Evolutionary conservation across 164 flowering plant genomes (phyloP), one percentile per base, ranked within the genome.

Genomic region (Houttuynia cordata): DNA sequence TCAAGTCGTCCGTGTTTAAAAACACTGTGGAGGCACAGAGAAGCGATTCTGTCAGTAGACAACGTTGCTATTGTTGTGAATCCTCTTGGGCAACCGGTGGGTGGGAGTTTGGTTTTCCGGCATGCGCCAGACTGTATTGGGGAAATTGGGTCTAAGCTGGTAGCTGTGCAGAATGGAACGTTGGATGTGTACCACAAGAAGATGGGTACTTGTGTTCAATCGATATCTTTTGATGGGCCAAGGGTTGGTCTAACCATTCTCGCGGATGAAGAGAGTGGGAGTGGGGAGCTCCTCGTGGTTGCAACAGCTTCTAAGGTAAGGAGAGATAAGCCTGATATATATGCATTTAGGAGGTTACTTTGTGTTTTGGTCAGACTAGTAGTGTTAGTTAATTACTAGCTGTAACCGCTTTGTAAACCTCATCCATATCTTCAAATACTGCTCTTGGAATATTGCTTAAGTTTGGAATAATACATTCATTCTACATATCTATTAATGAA

Each of bases 31-130:
- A 88, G 67, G 66, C 84, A 84, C 30, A 66, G 73, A 62, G 81
- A 76, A 74, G 83, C 83, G 61, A 72, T 94, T 57, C 70, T 94
- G 77, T 63, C 88, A 76, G 96, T 91, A 60, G 99, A 94, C 66
- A 90, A 91, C 78, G 88, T 87, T 8, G 99, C 95, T 1, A 71
- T 93, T 42, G 61, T 79, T 64, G 92, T 84, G 25, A 74, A 86
- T 80, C 66, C 67, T 19, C 64, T 77, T 40, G 99, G 99, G 56
- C 87, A 83, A 64, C 99, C 99, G 0, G 80, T 85, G 25, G 93
- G 91, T 62, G 96, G 99, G 64, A 94, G 96, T 66, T 78, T 94
- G 76, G 79, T 88, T 17, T 88, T 94, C 69, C 67, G 70, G n/a
- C 49, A 62, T 51, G 67, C 66, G 18, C 94, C 90, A 0, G 89